Evolutionary conservation across 169 alveolate genomes (phyloP), one percentile per base, ranked within the genome.

Genomic region (Plasmodium inui): DNA sequence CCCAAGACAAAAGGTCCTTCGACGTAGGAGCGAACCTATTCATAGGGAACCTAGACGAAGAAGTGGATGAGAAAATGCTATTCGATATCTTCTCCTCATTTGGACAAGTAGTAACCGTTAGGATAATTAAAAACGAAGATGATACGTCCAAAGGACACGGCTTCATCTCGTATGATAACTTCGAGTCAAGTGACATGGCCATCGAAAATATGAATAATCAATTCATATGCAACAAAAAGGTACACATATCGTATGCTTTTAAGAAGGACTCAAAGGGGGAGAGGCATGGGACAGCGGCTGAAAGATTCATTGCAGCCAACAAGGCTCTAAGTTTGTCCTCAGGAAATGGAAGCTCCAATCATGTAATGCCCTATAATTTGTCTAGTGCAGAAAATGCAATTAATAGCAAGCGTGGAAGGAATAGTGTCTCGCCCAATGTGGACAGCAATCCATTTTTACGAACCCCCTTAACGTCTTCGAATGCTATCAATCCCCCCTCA

Each of bases 11-110:
- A 95, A 98, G 98, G 76, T 98, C 98, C 3, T 96, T 97, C 85
- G 99, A 99, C 92, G 99, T 97, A 0, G 99, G 99, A 39, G 99
- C 99, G 26, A 99, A 99, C 94, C 95, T 99, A 53, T 99, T 98
- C 96, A 98, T 99, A 17, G 99, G 99, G 67, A 99, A 99, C 96
- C 96, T 99, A 78, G 99, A 98, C 92, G 98, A 97, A 9, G 99
- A 99, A 70, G 99, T 98, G 32, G 99, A 98, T 90, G 99, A 99
- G 95, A 98, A 98, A 97, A 96, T 97, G 96, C 97, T 99, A 8
- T 97, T 98, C 83, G 99, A 99, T 95, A 98, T 99, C 17, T 99
- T 99, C 96, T 98, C 99, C 12, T 95, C 99, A 32, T 99, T 99
- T 96, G 99, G 99, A 9, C 98, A 97, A 86, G 97, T 99, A 26